A percentile compares a stretch with the other conserved stretches of the same genome.
Conservation (phyloP, 352 stramenopile genomes). For the Albugo candida region DNA sequence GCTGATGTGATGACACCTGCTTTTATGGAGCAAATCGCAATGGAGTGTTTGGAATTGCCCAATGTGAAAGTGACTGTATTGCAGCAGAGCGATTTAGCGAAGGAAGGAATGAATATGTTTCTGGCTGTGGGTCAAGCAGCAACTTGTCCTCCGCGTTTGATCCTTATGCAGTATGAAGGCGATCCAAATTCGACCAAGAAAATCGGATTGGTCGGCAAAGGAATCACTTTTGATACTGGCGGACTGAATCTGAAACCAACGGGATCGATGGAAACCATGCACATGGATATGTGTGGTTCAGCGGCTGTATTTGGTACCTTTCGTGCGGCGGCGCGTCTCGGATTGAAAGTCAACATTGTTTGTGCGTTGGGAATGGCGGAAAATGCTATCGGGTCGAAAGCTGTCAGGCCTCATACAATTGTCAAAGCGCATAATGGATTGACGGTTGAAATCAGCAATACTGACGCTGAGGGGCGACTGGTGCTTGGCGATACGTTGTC, state of each 20-base stretch:
- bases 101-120: constrained; percentile 76
- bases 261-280: constrained; percentile 82
- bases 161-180: constrained; percentile 66
- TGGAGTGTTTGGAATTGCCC: constrained; percentile 37
- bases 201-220: constrained; percentile 84
- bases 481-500: constrained; percentile 81
- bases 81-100: constrained; percentile 49
- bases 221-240: constrained; percentile 89
- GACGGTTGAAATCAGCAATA: constrained; percentile 86
- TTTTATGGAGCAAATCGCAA: constrained; percentile 66
- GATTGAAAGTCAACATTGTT: constrained; percentile 68
- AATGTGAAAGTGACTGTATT: constrained; percentile 67
- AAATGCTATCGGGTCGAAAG: constrained; percentile 74
- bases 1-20: constrained; percentile 53
- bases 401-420: constrained; percentile 72
- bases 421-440: constrained; percentile 78
- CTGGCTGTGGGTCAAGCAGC: constrained; percentile 57
- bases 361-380: constrained; percentile 56
- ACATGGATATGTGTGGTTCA: constrained; percentile 83
- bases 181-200: constrained; percentile 39
- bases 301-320: constrained; percentile 70
- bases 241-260: constrained; percentile 89
- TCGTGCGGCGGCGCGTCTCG: constrained; percentile 38
- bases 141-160: constrained; percentile 48
- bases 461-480: constrained; percentile 82